Base-by-base conservation (phyloP, 2,329 filamentous ascomycete species). In the Hansfordia pulvinata region DNA sequence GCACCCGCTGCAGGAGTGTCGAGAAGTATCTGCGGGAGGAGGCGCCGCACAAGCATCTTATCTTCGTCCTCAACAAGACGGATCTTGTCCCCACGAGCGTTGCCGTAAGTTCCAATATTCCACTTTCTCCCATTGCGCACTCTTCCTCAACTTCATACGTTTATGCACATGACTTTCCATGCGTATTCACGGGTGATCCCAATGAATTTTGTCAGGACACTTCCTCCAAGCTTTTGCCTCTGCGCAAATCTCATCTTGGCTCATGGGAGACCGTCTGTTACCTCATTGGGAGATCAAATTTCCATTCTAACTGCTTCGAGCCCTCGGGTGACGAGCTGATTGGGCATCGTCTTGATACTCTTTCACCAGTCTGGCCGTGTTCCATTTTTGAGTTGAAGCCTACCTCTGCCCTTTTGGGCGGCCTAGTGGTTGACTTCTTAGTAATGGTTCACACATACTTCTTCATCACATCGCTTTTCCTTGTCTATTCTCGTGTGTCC, bases 321-420 rank as follows among this genome's bases (percentile, higher is more conserved):
- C 58, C 15, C 4, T 53, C 56, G 55, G 64, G 71, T n/a, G n/a
- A n/a, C n/a, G n/a, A n/a, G 66, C 69, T 76, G 80, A 78, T 35
- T 62, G 63, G 65, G 63, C 69, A 65, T 81, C 85, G 86, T 96
- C 75, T 84, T 96, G 90, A 82, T 66, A 60, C 60, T 69, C 59
- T 61, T 65, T 84, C 80, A 65, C 64, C 74, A 76, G 77, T 61
- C 60, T 58, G 67, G 66, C 69, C 58, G 65, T 90, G 83, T 77
- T 78, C 80, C 76, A 76, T 83, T 68, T 24, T 79, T 84, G 88
- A 96, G 90, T 96, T 94, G 90, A 96, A 79, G 64, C 64, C 72
- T 74, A 70, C 69, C 72, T 70, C 70, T 65, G 58, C 69, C 62
- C 45, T 53, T 51, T 50, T 49, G 42, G 57, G 66, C 66, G 60